These are phyloP conservation scores for Draba incana DNA, from an alignment of 345 rosid genomes.

Conservation along the genomic window DNA sequence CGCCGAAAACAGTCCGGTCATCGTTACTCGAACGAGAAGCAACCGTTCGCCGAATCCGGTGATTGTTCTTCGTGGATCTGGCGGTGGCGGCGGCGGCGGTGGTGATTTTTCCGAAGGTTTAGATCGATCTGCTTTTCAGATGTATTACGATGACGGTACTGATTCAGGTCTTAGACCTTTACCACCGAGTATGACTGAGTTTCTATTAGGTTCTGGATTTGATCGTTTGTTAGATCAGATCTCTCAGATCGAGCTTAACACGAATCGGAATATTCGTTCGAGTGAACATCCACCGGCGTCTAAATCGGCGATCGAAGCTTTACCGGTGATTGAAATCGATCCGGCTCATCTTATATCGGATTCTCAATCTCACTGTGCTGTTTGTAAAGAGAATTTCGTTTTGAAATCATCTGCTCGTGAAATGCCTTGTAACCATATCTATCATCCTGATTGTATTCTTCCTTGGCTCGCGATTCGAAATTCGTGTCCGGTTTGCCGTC, in stretches of 20 bases:
- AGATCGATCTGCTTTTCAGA: conserved; percentile 56
- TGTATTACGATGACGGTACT: conserved; percentile 83
- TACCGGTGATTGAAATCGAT: conserved; percentile 64
- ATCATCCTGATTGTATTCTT: conserved; percentile 87
- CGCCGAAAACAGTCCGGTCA: conserved; percentile 11
- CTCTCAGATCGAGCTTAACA: conserved; percentile 73
- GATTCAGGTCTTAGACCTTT: conserved; percentile 82
- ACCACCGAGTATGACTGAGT: conserved; percentile 82
- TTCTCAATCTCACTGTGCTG: conserved; percentile 81
- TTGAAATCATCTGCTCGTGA: conserved; percentile 71
- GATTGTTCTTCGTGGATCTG: conserved; percentile 71
- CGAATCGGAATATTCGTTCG: conserved; percentile 51
- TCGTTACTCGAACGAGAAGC: conserved; percentile 9
- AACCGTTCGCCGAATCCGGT: conserved; percentile 82
- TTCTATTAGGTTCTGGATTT: conserved; percentile 84
- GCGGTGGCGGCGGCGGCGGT: conserved; percentile 14
- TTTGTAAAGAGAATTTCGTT: conserved; percentile 82
- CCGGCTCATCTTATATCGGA: conserved; percentile 49
- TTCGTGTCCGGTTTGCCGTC: conserved; percentile 94
- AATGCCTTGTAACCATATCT: conserved; percentile 95
- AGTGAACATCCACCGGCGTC: conserved; percentile 81
- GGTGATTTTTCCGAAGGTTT: conserved; percentile 36
- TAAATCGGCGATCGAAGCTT: conserved; percentile 80
- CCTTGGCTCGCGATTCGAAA: conserved; percentile 90
- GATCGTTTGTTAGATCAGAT: conserved; percentile 80